These are phyloP conservation scores for Trichoderma asperelloides DNA, from an alignment of 495 filamentous ascomycete genomes.

Conservation along the genomic window DNA sequence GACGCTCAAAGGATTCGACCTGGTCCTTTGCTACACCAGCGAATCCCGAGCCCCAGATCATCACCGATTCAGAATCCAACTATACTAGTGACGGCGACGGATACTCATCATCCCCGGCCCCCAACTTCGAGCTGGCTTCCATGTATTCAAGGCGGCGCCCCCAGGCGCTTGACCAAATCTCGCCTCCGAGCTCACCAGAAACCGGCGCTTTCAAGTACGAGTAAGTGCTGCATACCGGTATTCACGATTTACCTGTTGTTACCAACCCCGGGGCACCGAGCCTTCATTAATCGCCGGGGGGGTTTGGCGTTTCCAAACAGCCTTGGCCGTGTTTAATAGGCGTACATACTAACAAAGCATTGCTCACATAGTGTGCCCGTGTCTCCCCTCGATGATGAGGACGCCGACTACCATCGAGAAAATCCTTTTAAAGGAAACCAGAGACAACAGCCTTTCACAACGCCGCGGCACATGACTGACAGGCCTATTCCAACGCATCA, in stretches of 20 bases:
- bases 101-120: background rate
- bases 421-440: background rate
- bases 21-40: background rate
- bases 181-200: constrained; percentile 5
- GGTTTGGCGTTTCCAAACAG: background rate
- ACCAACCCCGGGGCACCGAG: background rate
- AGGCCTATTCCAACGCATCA: background rate
- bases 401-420: background rate
- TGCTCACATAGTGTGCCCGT: background rate
- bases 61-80: constrained; percentile 5
- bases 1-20: background rate
- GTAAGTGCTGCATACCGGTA: background rate
- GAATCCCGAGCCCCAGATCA: background rate
- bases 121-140: background rate
- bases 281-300: no score
- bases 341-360: background rate
- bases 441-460: background rate
- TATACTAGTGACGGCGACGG: constrained; percentile 1
- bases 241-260: background rate
- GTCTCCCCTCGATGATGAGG: background rate
- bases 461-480: background rate
- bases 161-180: background rate
- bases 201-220: constrained; percentile 1
- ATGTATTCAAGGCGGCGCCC: background rate
- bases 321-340: background rate